Base-by-base conservation (phyloP, 495 filamentous ascomycete species). In the Penicillium canescens region DNA sequence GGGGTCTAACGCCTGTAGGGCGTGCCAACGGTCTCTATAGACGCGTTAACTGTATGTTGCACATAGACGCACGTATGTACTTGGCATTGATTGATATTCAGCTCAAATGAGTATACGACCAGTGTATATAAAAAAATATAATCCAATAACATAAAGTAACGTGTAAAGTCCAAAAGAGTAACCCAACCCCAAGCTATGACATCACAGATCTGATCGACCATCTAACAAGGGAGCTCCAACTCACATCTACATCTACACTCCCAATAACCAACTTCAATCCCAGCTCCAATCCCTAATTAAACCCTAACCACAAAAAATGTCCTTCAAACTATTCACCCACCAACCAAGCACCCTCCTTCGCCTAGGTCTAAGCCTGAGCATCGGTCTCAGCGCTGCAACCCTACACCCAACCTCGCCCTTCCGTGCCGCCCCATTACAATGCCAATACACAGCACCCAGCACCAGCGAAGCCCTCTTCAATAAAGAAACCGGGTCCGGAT, bases 301-400 rank as follows among this genome's bases (percentile, higher is more conserved):
- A 54, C 39, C 33, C 14, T 11, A 23, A 14, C 5, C 14, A 13
- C 14, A 57, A 63, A 63, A 18, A 47, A 72, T 73, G 65, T 45
- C 67, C 31, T 61, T 66, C 38, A 46, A 54, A 33, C 38, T 75
- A 40, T 68, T 73, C 44, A 60, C 69, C 50, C 63, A 58, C 13
- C 73, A 66, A 26, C 61, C 69, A 20, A 39, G 70, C 51, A 56
- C 46, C 11, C 46, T 70, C 41, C 55, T 73, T 47, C 67, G 70
- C 36, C 60, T 73, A 20, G 71, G 75, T 31, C 61, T 81, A 48
- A 72, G 75, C 56, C 58, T 80, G 47, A 64, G 74, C 50, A 55
- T 77, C 51, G 62, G 68, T 37, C 59, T 73, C 53, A 58, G 61
- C 42, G 59, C 56, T 26, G 64, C 61, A 46, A 56, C 68, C 46